Base-by-base conservation (phyloP, 441 rosid genomes). In the Bocquillonia castaneifolia region DNA sequence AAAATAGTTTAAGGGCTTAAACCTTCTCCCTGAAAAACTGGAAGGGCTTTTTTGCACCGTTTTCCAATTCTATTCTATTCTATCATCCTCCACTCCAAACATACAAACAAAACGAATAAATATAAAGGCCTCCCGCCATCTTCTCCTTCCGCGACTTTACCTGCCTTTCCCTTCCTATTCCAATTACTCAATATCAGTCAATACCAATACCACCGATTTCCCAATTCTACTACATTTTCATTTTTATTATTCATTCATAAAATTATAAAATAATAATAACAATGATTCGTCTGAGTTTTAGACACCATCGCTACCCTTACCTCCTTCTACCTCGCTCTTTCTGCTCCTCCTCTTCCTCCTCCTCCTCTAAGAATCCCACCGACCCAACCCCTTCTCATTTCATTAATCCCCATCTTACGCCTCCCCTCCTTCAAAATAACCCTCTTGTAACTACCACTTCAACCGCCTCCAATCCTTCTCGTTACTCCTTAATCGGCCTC, bases 251-350 rank as follows among this genome's bases (percentile, higher is more conserved):
- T 14, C n/a, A n/a, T n/a, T n/a, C n/a, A n/a, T n/a, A n/a, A n/a
- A n/a, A n/a, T n/a, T n/a, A n/a, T n/a, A n/a, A n/a, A 34, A 31
- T 67, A 36, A 36, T 36, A 36, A 10, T 42, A 5, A 56, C 54
- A 59, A 87, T 88, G 93, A 77, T 86, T 59, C 90, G 80, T 72
- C 80, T 77, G 61, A 75, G 82, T 64, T 68, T 71, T 62, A 77
- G 77, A 67, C 70, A 58, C 63, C 84, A 88, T 65, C 87, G 86
- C 62, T 69, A 55, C 74, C 71, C 55, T 50, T 79, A 78, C 22
- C 67, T 55, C 22, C 68, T 67, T 29, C 55, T 68, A 58, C 23
- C 69, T 37, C 65, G 39, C 52, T 42, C 75, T n/a, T 70, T 42
- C 40, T 45, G 73, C 51, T 76, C 63, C 22, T 54, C 73, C 62